phyloP scores from a whole-genome alignment of 495 filamentous ascomycete species.

The Talaromyces liani region DNA sequence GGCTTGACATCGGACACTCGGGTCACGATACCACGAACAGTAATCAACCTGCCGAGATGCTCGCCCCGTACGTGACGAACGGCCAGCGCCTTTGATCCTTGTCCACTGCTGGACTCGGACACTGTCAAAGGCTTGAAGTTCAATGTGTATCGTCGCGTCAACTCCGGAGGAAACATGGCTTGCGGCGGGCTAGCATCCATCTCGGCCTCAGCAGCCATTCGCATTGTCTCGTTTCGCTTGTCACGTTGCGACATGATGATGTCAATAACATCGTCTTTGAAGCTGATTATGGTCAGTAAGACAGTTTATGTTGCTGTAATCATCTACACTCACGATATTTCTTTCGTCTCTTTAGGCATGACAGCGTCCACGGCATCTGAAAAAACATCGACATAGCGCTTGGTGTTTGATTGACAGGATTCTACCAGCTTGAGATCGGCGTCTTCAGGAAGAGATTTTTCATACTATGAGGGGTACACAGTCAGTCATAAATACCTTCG shows the following conservation, averaged over 20 bases:
- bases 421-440: constrained; percentile 63
- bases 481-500: not conserved
- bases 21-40: constrained; percentile 88
- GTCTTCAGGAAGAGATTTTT: constrained; percentile 58
- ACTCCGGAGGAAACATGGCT: constrained; percentile 75
- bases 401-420: constrained; percentile 83
- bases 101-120: constrained; percentile 56
- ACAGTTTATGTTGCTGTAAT: constrained; percentile 2
- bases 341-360: constrained; percentile 70
- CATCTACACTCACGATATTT: constrained; percentile 56
- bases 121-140: constrained; percentile 87
- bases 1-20: constrained; percentile 97
- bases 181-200: constrained; percentile 46
- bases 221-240: constrained; percentile 72
- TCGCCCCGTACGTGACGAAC: constrained; percentile 89
- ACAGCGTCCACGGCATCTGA: constrained; percentile 81
- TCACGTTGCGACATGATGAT: constrained; percentile 89
- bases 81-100: constrained; percentile 69
- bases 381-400: constrained; percentile 88
- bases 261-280: constrained; percentile 96
- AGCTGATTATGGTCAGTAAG: constrained; percentile 40
- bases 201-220: constrained; percentile 58
- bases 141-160: constrained; percentile 89
- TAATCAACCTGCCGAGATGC: constrained; percentile 88
- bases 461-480: constrained; percentile 50